phyloP scores from a whole-genome alignment of 352 stramenopile genomes.

The Aphanomyces stellatus region DNA sequence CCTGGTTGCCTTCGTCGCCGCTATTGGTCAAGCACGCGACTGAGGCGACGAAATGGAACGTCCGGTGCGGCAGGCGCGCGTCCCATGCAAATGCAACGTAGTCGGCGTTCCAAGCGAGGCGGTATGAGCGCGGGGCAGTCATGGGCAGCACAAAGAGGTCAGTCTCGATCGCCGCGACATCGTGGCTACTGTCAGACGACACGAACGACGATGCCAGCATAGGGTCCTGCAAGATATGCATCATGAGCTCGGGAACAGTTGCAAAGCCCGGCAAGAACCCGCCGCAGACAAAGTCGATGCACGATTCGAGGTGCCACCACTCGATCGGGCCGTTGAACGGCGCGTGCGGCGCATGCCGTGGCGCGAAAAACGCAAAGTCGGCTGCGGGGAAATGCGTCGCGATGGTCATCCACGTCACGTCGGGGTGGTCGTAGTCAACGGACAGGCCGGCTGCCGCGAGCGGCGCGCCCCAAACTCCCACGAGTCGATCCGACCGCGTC shows the following conservation, averaged over 20 bases:
- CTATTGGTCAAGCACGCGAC: background rate
- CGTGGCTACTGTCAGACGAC: background rate
- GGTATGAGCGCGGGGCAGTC: background rate
- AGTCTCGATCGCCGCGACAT: background rate
- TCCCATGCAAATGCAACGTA: background rate
- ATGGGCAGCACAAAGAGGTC: background rate
- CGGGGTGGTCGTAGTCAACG: background rate
- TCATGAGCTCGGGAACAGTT: no score
- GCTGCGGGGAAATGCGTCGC: background rate
- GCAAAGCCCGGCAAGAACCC: no score
- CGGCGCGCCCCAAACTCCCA: background rate
- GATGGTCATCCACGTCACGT: background rate
- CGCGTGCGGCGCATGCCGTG: background rate
- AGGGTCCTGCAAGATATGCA: no score
- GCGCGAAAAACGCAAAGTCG: background rate
- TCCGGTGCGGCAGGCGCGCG: background rate
- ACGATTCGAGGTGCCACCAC: no score
- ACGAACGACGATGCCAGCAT: no score
- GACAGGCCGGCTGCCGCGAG: background rate
- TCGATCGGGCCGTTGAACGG: background rate
- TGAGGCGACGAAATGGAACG: constrained; percentile 1
- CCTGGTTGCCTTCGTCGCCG: background rate
- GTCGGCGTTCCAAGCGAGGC: background rate
- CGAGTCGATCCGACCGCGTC: no score
- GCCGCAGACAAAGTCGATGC: no score